Evolutionary conservation across 148 eudicot species (phyloP), one percentile per base, ranked within the genome.

Genomic region (Rhododendron vialii): DNA sequence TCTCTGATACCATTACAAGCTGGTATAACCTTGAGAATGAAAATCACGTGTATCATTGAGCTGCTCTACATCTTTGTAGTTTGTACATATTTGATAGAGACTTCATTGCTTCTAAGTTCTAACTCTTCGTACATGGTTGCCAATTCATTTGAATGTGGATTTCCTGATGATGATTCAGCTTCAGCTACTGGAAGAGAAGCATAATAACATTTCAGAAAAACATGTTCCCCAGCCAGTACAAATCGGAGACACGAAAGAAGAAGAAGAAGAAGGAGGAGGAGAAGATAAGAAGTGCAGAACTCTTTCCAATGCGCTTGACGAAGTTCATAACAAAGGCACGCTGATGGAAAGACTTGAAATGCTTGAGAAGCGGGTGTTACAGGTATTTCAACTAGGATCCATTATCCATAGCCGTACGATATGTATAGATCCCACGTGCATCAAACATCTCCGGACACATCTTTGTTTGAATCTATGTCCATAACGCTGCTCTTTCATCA

Each of bases 291-390:
- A 82, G 8, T 69, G 80, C 85, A 89, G 59, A 75, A 77, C 84
- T 14, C 80, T 92, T 28, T 89, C 91, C 41, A 83, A 81, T 3
- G 93, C 91, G 20, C 87, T 92, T 36, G 88, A 89, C 36, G 91
- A 92, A 90, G 92, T 89, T 83, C 87, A 87, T 45, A 89, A 88
- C 78, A 92, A 92, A 78, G 93, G 93, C 83, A 89, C 92, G 0
- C 90, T 92, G 15, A 43, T 89, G 41, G 90, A 89, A 15, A 36
- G 92, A 1, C 86, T 92, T 14, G 74, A 87, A 18, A 77, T 80
- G 78, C 93, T 92, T 14, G 92, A 92, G 85, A 90, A 88, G 22
- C 88, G 92, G 7, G 90, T 90, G 1, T 83, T 92, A 28, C 87
- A 90, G 93, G 92, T 92, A 69, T 28, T 65, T 63, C 71, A 65